Percentiles rank a stretch among this genome's conserved stretches.
These are phyloP conservation scores for Salvia rosmarinus DNA, from an alignment of 257 asterid genomes.

Conservation along the genomic window DNA sequence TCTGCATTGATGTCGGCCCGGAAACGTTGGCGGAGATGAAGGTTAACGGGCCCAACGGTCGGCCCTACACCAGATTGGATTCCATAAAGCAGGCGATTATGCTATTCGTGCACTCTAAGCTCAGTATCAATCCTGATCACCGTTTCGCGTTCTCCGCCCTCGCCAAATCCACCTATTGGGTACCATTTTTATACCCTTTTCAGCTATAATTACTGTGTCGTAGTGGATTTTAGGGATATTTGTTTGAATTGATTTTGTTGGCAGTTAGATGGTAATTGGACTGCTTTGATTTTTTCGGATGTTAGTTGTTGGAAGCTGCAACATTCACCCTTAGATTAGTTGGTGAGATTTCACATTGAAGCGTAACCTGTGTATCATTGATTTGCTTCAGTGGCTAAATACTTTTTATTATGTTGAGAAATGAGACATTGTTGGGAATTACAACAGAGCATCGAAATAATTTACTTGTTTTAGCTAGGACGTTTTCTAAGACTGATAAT, in stretches of 20 bases:
- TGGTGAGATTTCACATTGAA: not conserved
- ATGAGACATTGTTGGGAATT: not conserved
- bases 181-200: conserved; percentile 28
- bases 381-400: not conserved
- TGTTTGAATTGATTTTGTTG: not conserved
- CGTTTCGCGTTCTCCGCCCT: conserved; percentile 84
- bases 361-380: not conserved
- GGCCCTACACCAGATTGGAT: conserved; percentile 80
- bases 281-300: not conserved
- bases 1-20: conserved; percentile 85
- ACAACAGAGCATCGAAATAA: not conserved
- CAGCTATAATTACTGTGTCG: not conserved
- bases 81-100: conserved; percentile 79
- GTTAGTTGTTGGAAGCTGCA: conserved; percentile 11
- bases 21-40: conserved; percentile 85
- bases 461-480: not conserved
- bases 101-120: conserved; percentile 81
- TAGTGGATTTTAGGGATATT: not conserved
- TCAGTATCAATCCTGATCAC: conserved; percentile 75
- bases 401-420: not conserved
- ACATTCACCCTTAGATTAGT: not conserved
- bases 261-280: not conserved
- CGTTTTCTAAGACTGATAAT: not conserved
- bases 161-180: conserved; percentile 74
- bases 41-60: conserved; percentile 66